These are phyloP conservation scores for Osmozyma mogii DNA, from an alignment of 805 yeast genomes.

Conservation along the genomic window DNA sequence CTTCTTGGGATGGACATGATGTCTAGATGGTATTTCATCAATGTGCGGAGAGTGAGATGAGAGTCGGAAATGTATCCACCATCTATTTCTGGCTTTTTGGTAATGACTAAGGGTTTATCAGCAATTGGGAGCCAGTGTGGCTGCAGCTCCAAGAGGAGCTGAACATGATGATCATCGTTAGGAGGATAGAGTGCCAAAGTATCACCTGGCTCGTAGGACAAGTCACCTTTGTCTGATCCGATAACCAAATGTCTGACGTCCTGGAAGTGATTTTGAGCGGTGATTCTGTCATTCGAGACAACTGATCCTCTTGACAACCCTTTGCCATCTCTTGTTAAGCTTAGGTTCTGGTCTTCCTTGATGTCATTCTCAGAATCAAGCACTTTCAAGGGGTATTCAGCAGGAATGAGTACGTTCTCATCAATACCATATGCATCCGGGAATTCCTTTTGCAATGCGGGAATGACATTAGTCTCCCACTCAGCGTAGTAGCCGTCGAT, in stretches of 20 bases:
- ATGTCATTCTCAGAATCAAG: conserved; percentile 1
- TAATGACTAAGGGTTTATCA: conserved; percentile 46
- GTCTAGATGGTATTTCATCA: conserved; percentile 76
- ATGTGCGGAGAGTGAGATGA: conserved; percentile 56
- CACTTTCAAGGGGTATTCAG: conserved; percentile 15
- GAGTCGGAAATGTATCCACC: conserved; percentile 51
- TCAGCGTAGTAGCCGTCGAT: conserved; percentile 70
- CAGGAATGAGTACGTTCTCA: conserved; percentile 20
- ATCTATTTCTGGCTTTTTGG: conserved; percentile 32
- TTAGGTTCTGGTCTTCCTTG: conserved; percentile 1
- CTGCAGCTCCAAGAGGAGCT: conserved; percentile 57
- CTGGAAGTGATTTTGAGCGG: conserved; percentile 72
- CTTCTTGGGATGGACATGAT: conserved; percentile 76
- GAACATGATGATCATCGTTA: conserved; percentile 59
- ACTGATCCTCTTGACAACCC: conserved; percentile 38
- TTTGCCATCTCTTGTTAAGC: conserved; percentile 9
- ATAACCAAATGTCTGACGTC: conserved; percentile 68
- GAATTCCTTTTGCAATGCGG: conserved; percentile 14
- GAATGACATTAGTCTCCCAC: conserved; percentile 53
- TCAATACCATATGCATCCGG: conserved; percentile 17
- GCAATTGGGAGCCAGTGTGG: conserved; percentile 63
- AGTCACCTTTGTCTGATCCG: conserved; percentile 16
- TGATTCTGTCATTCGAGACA: conserved; percentile 48
- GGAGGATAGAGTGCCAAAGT: conserved; percentile 68
- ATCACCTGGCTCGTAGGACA: conserved; percentile 67